phyloP scores from a whole-genome alignment of 441 rosid species.

The Populus tomentosa region DNA sequence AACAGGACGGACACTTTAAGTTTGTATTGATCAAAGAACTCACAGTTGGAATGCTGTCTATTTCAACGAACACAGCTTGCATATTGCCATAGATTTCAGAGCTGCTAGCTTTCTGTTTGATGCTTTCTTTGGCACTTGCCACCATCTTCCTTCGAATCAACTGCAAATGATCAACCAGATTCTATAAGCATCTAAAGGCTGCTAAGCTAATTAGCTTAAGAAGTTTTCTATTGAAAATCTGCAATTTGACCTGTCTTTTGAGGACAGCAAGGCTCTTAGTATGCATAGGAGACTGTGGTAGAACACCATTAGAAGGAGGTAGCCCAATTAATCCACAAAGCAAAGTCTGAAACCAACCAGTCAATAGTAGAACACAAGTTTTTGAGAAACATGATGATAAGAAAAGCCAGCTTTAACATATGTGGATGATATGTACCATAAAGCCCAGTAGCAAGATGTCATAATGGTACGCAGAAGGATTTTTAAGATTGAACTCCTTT shows the following conservation, averaged over 20 bases:
- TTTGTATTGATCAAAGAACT: slow-evolving; percentile 2
- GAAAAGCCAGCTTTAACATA: background rate
- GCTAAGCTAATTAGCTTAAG: background rate
- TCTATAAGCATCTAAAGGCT: background rate
- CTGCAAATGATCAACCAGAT: slow-evolving; percentile 14
- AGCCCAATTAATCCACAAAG: slow-evolving; percentile 55
- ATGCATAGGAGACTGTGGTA: slow-evolving; percentile 67
- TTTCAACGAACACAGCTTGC: slow-evolving; percentile 42
- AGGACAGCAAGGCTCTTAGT: slow-evolving; percentile 59
- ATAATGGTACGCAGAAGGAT: slow-evolving; percentile 53
- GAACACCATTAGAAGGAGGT: slow-evolving; percentile 57
- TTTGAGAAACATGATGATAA: background rate
- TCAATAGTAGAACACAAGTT: background rate
- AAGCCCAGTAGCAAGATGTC: slow-evolving; percentile 46
- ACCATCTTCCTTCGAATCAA: slow-evolving; percentile 44
- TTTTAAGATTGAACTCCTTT: slow-evolving; percentile 58
- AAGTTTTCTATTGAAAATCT: background rate
- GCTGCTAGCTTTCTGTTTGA: slow-evolving; percentile 36
- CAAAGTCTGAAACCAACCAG: slow-evolving; percentile 34
- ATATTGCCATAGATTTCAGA: slow-evolving; percentile 43
- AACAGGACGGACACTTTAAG: background rate
- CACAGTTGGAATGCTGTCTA: slow-evolving; percentile 32
- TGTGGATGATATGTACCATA: slow-evolving; percentile 24
- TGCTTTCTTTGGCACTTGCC: slow-evolving; percentile 45
- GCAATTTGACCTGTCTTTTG: slow-evolving; percentile 38